These are phyloP conservation scores for Angomonas deanei DNA, from an alignment of 208 protist species.

Conservation along the genomic window DNA sequence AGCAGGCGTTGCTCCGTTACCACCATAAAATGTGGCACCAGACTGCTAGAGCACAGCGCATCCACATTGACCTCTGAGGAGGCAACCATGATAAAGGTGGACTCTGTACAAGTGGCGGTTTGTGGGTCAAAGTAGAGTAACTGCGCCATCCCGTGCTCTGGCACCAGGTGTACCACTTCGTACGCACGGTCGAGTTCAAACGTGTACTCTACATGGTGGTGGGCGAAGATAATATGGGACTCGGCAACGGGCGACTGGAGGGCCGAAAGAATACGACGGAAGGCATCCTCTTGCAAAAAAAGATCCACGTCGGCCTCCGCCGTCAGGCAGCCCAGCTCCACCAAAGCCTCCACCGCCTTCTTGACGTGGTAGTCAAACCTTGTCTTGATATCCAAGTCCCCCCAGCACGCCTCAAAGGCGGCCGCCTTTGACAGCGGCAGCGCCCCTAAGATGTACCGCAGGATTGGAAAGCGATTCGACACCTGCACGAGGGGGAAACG, in stretches of 20 bases:
- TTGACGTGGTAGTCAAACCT: constrained; percentile 66
- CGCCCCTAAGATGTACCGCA: constrained; percentile 33
- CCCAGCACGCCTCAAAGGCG: constrained; percentile 52
- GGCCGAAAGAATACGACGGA: no score
- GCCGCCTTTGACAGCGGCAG: constrained; percentile 40
- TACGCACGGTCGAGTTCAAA: no score
- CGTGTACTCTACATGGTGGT: no score
- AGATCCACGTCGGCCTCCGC: background rate
- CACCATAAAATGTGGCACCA: background rate
- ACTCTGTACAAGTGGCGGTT: no score
- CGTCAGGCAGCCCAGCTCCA: constrained; percentile 57
- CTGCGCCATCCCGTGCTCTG: no score
- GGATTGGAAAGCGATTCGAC: constrained; percentile 42
- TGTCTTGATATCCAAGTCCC: constrained; percentile 35
- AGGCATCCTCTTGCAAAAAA: background rate
- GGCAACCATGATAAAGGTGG: no score
- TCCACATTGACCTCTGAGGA: no score
- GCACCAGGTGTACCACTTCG: no score
- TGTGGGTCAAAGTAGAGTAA: no score
- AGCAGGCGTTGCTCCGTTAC: background rate
- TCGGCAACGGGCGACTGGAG: no score
- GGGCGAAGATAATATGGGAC: no score
- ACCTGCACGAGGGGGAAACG: constrained; percentile 60
- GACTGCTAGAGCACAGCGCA: background rate
- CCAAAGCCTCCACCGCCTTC: constrained; percentile 37